Base-by-base conservation (phyloP, 805 yeast genomes). In the Candida adriatica region DNA sequence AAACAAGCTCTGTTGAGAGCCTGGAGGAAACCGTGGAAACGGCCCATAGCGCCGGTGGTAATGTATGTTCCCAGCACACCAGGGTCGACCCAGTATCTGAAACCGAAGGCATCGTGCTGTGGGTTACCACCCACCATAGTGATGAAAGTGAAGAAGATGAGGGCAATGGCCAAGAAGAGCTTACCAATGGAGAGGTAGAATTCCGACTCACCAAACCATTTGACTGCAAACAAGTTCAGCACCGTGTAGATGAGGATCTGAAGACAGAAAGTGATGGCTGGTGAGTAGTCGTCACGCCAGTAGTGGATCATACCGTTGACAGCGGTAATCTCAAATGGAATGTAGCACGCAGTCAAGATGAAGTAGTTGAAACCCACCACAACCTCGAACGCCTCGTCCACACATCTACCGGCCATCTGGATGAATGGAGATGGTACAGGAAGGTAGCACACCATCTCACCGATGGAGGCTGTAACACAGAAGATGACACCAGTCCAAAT, bases 81-180 rank as follows among this genome's bases (percentile, higher is more conserved):
- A 27, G 70, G 58, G n/a, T 54, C 48, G 21, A 49, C 51, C 71
- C 76, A 75, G 50, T 69, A 66, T 24, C 76, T 52, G 53, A 75
- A 73, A 3, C 83, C 83, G 40, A 66, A 72, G 4, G 63, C 68
- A 42, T 80, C 83, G 38, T 70, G 75, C 29, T 63, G 55, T 2
- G 94, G 94, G 53, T 82, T 84, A 16, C 94, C 95, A 24, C 95
- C 95, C 21, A 80, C 73, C 90, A 84, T 84, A 6, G 85, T 75
- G 32, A 83, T 55, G 45, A 85, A 78, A 5, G 90, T 81, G 58
- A 79, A 83, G 25, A 78, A 52, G 30, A 84, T 66, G 31, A 85
- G 63, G 4, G 88, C 94, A 13, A 76, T 49, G 13, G 87, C 85
- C 29, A 84, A 64, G 6, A 82, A 42, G 33, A 85, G 70, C 49